Evolutionary conservation across 1,284 basidiomycete species (phyloP).

Genomic region (Porodaedalea pini): DNA sequence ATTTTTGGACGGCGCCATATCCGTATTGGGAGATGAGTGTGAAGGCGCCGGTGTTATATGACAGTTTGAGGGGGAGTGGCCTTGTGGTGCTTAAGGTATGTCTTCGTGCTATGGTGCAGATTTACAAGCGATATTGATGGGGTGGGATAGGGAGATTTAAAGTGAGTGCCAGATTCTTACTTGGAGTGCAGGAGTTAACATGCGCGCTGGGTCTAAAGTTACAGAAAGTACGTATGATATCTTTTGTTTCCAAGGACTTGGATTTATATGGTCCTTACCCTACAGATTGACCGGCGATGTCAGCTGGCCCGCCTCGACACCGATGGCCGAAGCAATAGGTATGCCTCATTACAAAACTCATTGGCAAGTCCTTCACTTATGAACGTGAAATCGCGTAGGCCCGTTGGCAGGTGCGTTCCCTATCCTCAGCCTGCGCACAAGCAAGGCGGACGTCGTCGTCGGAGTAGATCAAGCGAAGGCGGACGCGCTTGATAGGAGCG

Average conservation of each 20-base stretch:
- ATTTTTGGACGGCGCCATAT: slow-evolving; percentile 85
- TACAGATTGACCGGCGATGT: slow-evolving; percentile 85
- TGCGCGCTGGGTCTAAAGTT: slow-evolving; percentile 42
- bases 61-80: slow-evolving; percentile 58
- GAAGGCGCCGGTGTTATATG: slow-evolving; percentile 57
- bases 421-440: slow-evolving; percentile 84
- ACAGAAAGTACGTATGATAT: slow-evolving; percentile 68
- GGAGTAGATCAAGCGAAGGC: slow-evolving; percentile 66
- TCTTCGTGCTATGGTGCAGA: background rate
- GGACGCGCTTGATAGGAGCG: slow-evolving; percentile 62
- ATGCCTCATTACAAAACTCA: slow-evolving; percentile 33
- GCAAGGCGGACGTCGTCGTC: slow-evolving; percentile 94
- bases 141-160: slow-evolving; percentile 73
- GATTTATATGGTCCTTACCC: slow-evolving; percentile 19
- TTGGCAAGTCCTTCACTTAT: slow-evolving; percentile 7
- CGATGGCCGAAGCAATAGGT: slow-evolving; percentile 81
- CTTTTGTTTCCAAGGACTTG: slow-evolving; percentile 30
- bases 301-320: slow-evolving; percentile 81
- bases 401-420: slow-evolving; percentile 79
- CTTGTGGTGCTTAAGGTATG: slow-evolving; percentile 89
- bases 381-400: slow-evolving; percentile 41
- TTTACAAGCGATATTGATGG: background rate
- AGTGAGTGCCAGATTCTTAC: slow-evolving; percentile 47
- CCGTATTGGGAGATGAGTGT: slow-evolving; percentile 80
- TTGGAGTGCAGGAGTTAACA: background rate